Evolutionary conservation across 805 yeast species (phyloP).

Genomic region (Ogataea pilisensis): DNA sequence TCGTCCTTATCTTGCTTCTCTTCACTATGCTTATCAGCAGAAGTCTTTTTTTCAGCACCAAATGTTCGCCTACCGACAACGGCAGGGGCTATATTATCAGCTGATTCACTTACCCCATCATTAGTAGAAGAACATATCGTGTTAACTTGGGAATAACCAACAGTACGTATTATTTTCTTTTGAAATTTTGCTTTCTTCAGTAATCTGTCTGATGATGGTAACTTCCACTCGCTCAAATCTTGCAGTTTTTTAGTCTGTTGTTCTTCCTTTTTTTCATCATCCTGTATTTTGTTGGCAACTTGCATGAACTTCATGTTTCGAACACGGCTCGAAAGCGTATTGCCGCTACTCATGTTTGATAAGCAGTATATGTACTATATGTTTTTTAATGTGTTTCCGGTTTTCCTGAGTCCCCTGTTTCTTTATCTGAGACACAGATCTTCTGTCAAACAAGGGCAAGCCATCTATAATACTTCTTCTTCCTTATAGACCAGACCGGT

Average conservation of each 20-base stretch:
- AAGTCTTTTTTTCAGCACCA: no score
- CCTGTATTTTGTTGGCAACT: conserved; percentile 37
- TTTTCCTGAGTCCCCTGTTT: no score
- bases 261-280: conserved; percentile 31
- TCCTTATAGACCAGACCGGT: no score
- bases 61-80: background rate
- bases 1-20: no score
- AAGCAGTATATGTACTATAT: no score
- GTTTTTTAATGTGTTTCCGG: no score
- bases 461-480: no score
- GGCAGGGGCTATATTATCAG: conserved; percentile 2
- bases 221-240: conserved; percentile 54
- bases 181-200: conserved; percentile 18
- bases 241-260: conserved; percentile 24
- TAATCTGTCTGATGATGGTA: conserved; percentile 32
- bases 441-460: no score
- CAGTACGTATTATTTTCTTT: conserved; percentile 15
- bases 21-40: no score
- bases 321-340: conserved; percentile 59
- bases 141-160: conserved; percentile 28
- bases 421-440: no score
- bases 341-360: conserved; percentile 17
- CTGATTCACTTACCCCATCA: background rate
- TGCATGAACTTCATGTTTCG: conserved; percentile 80
- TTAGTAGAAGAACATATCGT: conserved; percentile 3